A percentile compares a stretch with the other conserved stretches of the same genome.
These are phyloP conservation scores for Globisporangium yorkense DNA, from an alignment of 352 stramenopile species.

Conservation along the genomic window DNA sequence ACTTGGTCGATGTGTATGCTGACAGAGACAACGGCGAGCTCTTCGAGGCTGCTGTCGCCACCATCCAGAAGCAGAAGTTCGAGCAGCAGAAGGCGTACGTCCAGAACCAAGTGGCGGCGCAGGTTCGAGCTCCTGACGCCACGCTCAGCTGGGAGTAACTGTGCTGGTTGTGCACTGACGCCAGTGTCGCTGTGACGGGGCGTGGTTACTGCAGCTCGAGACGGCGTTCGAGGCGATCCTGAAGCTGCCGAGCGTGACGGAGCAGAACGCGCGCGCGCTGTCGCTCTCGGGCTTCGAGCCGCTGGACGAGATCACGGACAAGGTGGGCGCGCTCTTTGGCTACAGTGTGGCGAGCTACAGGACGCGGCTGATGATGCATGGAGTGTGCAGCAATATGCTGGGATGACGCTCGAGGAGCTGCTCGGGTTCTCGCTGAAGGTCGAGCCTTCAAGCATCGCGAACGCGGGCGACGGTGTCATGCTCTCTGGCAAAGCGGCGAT, in stretches of 20 bases:
- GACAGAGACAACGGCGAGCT: conserved; percentile 59
- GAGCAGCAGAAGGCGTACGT: conserved; percentile 77
- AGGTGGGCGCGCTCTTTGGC: background rate
- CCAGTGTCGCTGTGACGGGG: background rate
- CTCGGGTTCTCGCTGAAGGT: conserved; percentile 74
- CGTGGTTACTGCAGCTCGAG: conserved; percentile 22
- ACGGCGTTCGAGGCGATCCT: conserved; percentile 56
- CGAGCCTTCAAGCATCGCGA: conserved; percentile 50
- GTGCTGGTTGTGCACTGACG: background rate
- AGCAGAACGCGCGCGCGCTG: conserved; percentile 22
- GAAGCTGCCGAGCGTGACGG: conserved; percentile 33
- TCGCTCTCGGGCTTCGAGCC: conserved; percentile 65
- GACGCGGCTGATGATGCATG: background rate
- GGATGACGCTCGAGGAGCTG: conserved; percentile 38
- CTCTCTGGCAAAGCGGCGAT: conserved; percentile 50
- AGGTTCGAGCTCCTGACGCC: conserved; percentile 22
- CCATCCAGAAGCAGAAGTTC: conserved; percentile 72
- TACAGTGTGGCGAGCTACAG: background rate
- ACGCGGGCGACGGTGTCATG: conserved; percentile 71
- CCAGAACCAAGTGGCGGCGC: conserved; percentile 48
- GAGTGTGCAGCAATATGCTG: conserved; percentile 21
- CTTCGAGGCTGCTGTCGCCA: conserved; percentile 67
- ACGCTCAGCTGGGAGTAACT: background rate
- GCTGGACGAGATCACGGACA: conserved; percentile 15
- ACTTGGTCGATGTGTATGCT: background rate